These are phyloP conservation scores for Sungouiella thailandica DNA, from an alignment of 805 yeast genomes.

Conservation along the genomic window DNA sequence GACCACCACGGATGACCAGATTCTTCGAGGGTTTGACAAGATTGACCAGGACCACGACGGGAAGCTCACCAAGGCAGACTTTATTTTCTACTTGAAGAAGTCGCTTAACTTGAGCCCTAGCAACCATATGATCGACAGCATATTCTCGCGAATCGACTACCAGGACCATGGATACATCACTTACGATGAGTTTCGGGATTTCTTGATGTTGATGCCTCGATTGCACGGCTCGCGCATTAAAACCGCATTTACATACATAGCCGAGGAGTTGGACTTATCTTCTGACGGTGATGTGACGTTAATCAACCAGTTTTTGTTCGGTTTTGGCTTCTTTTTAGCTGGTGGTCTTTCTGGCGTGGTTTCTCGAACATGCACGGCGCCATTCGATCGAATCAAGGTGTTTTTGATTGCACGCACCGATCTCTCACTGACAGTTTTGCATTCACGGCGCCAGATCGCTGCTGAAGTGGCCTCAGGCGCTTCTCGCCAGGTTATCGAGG, in stretches of 20 bases:
- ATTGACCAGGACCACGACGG: slow-evolving; percentile 77
- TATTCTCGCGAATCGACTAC: slow-evolving; percentile 53
- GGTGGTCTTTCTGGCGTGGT: slow-evolving; percentile 96
- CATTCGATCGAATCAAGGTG: slow-evolving; percentile 92
- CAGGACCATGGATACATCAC: slow-evolving; percentile 65
- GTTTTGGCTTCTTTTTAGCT: slow-evolving; percentile 86
- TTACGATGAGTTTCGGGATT: slow-evolving; percentile 82
- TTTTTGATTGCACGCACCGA: slow-evolving; percentile 90
- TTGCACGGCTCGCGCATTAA: slow-evolving; percentile 67
- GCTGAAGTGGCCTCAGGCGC: slow-evolving; percentile 32
- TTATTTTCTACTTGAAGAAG: slow-evolving; percentile 56
- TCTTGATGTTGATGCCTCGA: slow-evolving; percentile 77
- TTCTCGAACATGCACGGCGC: slow-evolving; percentile 94
- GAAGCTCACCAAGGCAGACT: slow-evolving; percentile 56
- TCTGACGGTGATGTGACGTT: slow-evolving; percentile 92
- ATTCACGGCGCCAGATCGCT: slow-evolving; percentile 45
- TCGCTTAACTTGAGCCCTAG: slow-evolving; percentile 51
- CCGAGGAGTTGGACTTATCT: slow-evolving; percentile 73
- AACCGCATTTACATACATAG: slow-evolving; percentile 78
- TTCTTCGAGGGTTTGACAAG: slow-evolving; percentile 58
- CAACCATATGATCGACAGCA: slow-evolving; percentile 44
- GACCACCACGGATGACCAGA: slow-evolving; percentile 63
- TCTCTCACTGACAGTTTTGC: slow-evolving; percentile 62
- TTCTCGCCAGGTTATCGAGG: slow-evolving; percentile 29
- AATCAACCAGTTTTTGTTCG: slow-evolving; percentile 70